Evolutionary conservation across 495 filamentous ascomycete species (phyloP).

Genomic region (Penicillium argentinense): DNA sequence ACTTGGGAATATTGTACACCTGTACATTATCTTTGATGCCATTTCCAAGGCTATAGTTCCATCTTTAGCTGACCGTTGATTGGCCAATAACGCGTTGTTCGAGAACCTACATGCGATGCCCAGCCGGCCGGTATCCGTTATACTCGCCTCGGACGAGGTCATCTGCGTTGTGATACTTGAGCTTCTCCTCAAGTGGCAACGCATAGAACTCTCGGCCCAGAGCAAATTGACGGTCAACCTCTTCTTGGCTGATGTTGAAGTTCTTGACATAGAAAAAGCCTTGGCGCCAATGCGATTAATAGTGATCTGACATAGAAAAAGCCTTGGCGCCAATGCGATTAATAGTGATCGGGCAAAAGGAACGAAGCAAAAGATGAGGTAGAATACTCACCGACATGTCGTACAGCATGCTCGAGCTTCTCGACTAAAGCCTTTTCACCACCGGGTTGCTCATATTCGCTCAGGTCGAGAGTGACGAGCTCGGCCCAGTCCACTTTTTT

Average conservation of each 20-base stretch:
- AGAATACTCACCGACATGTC: slow-evolving; percentile 44
- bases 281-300: background rate
- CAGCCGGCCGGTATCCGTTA: slow-evolving; percentile 46
- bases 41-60: slow-evolving; percentile 35
- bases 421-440: slow-evolving; percentile 55
- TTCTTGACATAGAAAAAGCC: slow-evolving; percentile 58
- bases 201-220: slow-evolving; percentile 54
- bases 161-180: slow-evolving; percentile 41
- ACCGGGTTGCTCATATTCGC: slow-evolving; percentile 48
- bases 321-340: slow-evolving; percentile 10
- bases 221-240: slow-evolving; percentile 57
- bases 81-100: background rate
- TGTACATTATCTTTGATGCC: slow-evolving; percentile 50
- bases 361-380: slow-evolving; percentile 25
- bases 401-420: slow-evolving; percentile 57
- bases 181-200: slow-evolving; percentile 56
- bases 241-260: slow-evolving; percentile 55
- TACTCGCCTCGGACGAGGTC: slow-evolving; percentile 38
- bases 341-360: slow-evolving; percentile 12
- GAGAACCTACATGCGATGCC: slow-evolving; percentile 38
- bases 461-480: slow-evolving; percentile 55
- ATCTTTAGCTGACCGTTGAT: background rate
- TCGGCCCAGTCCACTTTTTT: slow-evolving; percentile 53
- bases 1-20: slow-evolving; percentile 54
- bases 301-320: slow-evolving; percentile 32